A percentile compares a stretch with the other conserved stretches of the same genome.
phyloP scores from a whole-genome alignment of 257 asterid genomes.

The Solanum arcanum region DNA sequence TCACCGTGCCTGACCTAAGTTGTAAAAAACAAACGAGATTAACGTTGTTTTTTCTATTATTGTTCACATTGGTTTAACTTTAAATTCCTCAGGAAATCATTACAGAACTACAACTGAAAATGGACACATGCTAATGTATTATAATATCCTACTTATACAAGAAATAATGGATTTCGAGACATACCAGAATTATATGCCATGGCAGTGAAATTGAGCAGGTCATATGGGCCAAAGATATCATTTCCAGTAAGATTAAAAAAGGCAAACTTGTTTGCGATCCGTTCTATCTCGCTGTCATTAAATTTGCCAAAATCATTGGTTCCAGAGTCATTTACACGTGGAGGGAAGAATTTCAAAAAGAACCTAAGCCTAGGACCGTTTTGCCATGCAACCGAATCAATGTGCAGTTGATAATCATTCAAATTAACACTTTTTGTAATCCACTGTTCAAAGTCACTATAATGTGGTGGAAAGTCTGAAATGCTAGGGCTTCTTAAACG shows the following conservation, averaged over 20 bases:
- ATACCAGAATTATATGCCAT: slow-evolving; percentile 27
- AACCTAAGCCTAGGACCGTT: slow-evolving; percentile 38
- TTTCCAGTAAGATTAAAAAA: slow-evolving; percentile 17
- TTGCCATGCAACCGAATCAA: slow-evolving; percentile 36
- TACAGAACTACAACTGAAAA: background rate
- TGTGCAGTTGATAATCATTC: slow-evolving; percentile 14
- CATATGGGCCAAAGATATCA: slow-evolving; percentile 43
- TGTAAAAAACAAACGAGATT: background rate
- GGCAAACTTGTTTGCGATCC: slow-evolving; percentile 29
- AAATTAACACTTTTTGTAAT: slow-evolving; percentile 13
- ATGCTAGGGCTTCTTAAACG: slow-evolving; percentile 48
- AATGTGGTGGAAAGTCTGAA: slow-evolving; percentile 23
- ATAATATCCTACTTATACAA: background rate
- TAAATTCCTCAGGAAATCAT: background rate
- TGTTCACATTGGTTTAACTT: background rate
- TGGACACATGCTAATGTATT: background rate
- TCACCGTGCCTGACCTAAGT: background rate
- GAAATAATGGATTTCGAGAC: background rate
- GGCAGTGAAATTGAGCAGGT: slow-evolving; percentile 41
- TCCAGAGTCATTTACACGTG: background rate
- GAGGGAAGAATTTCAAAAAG: slow-evolving; percentile 32
- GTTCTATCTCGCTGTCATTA: slow-evolving; percentile 12
- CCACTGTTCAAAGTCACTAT: slow-evolving; percentile 1
- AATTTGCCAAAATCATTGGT: slow-evolving; percentile 13
- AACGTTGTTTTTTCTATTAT: background rate